Percentiles rank a stretch among this genome's conserved stretches.
These are phyloP conservation scores for Cyberlindnera suaveolens DNA, from an alignment of 805 yeast genomes.

Conservation along the genomic window DNA sequence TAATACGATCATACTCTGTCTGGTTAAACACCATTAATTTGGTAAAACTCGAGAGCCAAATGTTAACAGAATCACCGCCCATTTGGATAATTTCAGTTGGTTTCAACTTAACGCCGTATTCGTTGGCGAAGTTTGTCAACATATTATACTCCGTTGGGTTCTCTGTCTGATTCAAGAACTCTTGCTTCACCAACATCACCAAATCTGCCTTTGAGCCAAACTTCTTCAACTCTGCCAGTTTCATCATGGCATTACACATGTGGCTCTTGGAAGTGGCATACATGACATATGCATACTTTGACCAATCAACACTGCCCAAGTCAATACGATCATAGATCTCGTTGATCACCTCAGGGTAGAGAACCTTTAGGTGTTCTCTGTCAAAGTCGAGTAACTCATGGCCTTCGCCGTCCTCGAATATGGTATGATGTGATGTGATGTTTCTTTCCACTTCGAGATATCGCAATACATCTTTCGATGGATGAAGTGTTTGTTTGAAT, in stretches of 20 bases:
- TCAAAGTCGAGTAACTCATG: conserved; percentile 15
- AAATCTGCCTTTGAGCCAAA: conserved; percentile 38
- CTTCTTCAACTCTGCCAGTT: conserved; percentile 34
- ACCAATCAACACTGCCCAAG: conserved; percentile 31
- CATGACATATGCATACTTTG: conserved; percentile 47
- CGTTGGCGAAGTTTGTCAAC: conserved; percentile 4
- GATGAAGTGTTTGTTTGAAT: too few relatives aligned
- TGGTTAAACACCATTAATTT: conserved; percentile 48
- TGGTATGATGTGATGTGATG: neutral
- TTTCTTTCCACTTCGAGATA: conserved; percentile 1
- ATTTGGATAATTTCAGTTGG: conserved; percentile 14
- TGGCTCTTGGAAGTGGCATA: conserved; percentile 51
- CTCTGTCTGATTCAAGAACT: conserved; percentile 20
- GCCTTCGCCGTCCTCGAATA: neutral
- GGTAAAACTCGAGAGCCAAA: conserved; percentile 49
- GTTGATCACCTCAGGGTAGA: conserved; percentile 22
- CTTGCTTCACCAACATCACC: conserved; percentile 36
- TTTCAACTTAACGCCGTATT: conserved; percentile 13
- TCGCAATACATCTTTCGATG: neutral
- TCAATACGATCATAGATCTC: conserved; percentile 13
- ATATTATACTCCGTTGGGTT: conserved; percentile 7
- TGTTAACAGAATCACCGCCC: conserved; percentile 12
- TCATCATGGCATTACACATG: conserved; percentile 46
- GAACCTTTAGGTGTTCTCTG: conserved; percentile 16
- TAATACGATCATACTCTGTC: conserved; percentile 43